Base-by-base conservation (phyloP, 306 rosid genomes). In the Astragalus membranaceus region DNA sequence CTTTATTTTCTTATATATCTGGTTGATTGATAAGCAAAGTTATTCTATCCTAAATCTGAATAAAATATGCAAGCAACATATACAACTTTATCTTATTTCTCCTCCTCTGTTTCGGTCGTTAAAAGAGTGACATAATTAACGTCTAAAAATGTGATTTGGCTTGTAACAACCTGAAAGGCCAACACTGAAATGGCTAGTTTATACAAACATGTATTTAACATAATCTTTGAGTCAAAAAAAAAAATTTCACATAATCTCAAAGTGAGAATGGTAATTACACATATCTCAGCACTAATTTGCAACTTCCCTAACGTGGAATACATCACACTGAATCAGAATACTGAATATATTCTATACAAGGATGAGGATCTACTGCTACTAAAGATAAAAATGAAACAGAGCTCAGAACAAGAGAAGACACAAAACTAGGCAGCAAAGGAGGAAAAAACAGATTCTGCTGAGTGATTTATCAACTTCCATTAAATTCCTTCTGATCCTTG, bases 361-460 rank as follows among this genome's bases (percentile, higher is more conserved):
- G n/a, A n/a, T n/a, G n/a, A n/a, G n/a, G 69, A 33, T 70, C 58
- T 49, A 14, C 52, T 44, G 41, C 36, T 4, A 51, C 62, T 33
- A 70, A 68, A 48, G 33, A 37, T 43, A 76, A 57, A 72, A 69
- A 47, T 8, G 23, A 56, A 66, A 64, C 15, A 67, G 36, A 10
- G 6, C 5, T 90, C 84, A 93, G 76, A 93, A 93, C 54, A 87
- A 79, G 44, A 93, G 71, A 37, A 93, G 94, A 77, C 97, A 93
- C 70, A 83, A 30, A 67, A 87, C 36, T 39, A 77, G 0, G 79
- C 94, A 82, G 68, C 98, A 93, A 50, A 88, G 75, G 30, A 93
- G 82, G 83, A 93, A 93, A 65, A 86, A 75, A 66, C 92, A 73
- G 33, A 93, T 80, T 84, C 96, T 87, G 74, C 37, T 68, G 57